Evolutionary conservation across 805 yeast species (phyloP).

Genomic region (Wickerhamomyces bisporus): DNA sequence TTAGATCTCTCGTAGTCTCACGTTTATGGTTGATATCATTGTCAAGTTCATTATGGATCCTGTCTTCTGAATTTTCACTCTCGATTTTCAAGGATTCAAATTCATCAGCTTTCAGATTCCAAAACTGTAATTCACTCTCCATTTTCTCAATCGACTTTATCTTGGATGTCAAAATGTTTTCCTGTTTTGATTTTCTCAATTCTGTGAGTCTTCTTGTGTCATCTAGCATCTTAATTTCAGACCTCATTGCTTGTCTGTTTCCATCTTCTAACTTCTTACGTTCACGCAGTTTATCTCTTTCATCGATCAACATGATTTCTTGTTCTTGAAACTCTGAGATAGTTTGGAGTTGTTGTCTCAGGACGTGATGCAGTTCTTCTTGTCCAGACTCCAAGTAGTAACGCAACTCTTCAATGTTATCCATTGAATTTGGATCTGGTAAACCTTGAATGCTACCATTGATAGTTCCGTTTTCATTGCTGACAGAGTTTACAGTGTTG

Average conservation of each 20-base stretch:
- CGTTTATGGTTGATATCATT: slow-evolving; percentile 12
- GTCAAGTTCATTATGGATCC: slow-evolving; percentile 14
- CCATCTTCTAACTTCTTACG: slow-evolving; percentile 37
- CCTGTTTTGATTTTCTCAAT: slow-evolving; percentile 30
- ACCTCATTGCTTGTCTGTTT: slow-evolving; percentile 33
- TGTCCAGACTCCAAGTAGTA: slow-evolving; percentile 37
- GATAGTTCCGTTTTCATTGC: slow-evolving; percentile 9
- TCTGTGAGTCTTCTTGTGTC: slow-evolving; percentile 35
- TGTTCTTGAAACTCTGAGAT: slow-evolving; percentile 35
- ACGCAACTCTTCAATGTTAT: slow-evolving; percentile 39
- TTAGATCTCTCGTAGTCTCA: slow-evolving; percentile 5
- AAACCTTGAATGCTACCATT: slow-evolving; percentile 11
- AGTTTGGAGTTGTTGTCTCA: slow-evolving; percentile 28
- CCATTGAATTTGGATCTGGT: slow-evolving; percentile 22
- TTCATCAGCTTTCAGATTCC: slow-evolving; percentile 27
- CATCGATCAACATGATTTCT: slow-evolving; percentile 28
- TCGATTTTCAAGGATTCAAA: slow-evolving; percentile 15
- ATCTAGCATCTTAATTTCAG: slow-evolving; percentile 37
- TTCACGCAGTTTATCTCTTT: slow-evolving; percentile 32
- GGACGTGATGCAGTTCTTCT: slow-evolving; percentile 33
- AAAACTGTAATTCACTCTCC: slow-evolving; percentile 28
- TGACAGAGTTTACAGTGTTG: slow-evolving; percentile 26
- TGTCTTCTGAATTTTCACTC: slow-evolving; percentile 14
- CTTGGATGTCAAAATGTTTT: slow-evolving; percentile 24
- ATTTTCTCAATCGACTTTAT: slow-evolving; percentile 28